Conservation (phyloP, 208 protist species). For the Entamoeba dispar region DNA sequence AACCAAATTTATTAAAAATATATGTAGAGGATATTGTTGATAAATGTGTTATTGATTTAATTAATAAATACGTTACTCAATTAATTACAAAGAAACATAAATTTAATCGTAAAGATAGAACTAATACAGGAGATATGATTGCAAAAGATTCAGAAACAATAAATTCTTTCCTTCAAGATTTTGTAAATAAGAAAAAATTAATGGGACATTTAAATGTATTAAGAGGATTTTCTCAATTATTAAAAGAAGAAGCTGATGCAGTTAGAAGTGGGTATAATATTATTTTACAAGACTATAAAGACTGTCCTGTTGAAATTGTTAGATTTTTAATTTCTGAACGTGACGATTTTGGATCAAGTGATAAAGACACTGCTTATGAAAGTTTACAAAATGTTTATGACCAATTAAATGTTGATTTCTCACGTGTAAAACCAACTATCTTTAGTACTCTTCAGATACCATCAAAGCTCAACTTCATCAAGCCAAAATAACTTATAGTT, state of each 20-base stretch:
- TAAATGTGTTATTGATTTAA: not conserved
- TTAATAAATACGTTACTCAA: not conserved
- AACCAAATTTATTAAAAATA: not conserved
- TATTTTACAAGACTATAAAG: not conserved
- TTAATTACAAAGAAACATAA: not conserved
- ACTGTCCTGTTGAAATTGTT: not conserved
- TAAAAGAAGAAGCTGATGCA: not conserved
- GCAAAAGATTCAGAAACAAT: not conserved
- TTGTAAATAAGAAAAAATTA: not conserved
- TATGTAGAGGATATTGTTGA: not conserved
- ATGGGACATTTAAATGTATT: not conserved
- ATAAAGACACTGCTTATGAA: not conserved
- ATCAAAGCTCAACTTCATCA: not conserved
- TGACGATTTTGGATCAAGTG: not conserved
- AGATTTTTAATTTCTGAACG: not conserved
- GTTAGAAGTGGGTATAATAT: not conserved
- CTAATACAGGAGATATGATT: not conserved
- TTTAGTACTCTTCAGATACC: not conserved
- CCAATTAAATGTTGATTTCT: no score
- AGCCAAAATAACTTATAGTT: no score
- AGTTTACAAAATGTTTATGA: no score
- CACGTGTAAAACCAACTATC: not conserved
- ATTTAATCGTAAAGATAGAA: not conserved
- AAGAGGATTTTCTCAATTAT: not conserved
- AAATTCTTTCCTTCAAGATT: not conserved